Conservation (phyloP, 257 asterid genomes). For the Rehmannia glutinosa region DNA sequence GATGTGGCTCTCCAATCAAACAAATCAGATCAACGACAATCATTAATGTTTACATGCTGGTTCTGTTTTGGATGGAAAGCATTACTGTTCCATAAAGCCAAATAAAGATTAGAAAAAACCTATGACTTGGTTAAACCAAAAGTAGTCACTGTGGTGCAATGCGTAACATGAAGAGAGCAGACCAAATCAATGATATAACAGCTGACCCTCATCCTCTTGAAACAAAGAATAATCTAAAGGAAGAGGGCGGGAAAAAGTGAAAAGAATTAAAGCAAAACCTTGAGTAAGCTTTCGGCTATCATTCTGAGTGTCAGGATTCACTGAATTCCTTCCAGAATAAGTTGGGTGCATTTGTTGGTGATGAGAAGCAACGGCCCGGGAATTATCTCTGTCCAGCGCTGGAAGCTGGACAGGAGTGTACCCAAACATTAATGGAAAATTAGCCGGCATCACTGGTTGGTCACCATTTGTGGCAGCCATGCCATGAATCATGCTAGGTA, state of each 20-base stretch:
- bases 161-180: too few species aligned
- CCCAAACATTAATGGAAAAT: slow-evolving; percentile 71
- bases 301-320: slow-evolving; percentile 41
- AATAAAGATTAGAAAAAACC: neutral
- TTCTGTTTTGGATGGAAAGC: neutral
- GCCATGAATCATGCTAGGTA: slow-evolving; percentile 58
- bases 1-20: neutral
- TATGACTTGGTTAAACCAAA: neutral
- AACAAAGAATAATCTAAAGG: neutral
- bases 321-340: slow-evolving; percentile 44
- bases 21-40: neutral
- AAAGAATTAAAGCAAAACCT: slow-evolving; percentile 41
- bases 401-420: slow-evolving; percentile 76
- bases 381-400: slow-evolving; percentile 66
- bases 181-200: too few species aligned
- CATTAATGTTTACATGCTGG: neutral
- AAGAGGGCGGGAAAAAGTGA: neutral
- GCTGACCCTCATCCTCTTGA: too few species aligned
- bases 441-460: slow-evolving; percentile 51
- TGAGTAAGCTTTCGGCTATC: slow-evolving; percentile 59
- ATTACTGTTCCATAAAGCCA: slow-evolving; percentile 3
- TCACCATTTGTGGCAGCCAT: slow-evolving; percentile 48
- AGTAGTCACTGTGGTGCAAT: too few species aligned
- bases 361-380: slow-evolving; percentile 48
- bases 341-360: slow-evolving; percentile 53